Base-by-base conservation (phyloP, 2,329 filamentous ascomycete genomes). In the Ambrosiella beaveri region DNA sequence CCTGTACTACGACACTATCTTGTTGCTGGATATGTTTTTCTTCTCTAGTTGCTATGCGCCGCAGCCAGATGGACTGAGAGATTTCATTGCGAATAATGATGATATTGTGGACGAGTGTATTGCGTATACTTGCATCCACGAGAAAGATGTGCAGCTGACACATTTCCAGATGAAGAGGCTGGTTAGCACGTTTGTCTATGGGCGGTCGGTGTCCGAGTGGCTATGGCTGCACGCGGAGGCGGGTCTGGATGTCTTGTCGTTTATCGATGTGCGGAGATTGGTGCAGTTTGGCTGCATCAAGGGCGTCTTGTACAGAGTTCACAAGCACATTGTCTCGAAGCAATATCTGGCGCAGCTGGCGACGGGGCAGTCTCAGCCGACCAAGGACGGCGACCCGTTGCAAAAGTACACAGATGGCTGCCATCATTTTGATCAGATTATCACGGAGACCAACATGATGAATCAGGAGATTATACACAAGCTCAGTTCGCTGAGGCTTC, bases 241-340 rank as follows among this genome's bases (percentile, higher is more conserved):
- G 51, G 80, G 79, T 0, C 75, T 83, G 61, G 76, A 81, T 60
- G 76, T 86, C 44, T 75, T 96, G 7, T 74, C 78, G 11, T 84
- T 84, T 65, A 82, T 98, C 59, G 93, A 98, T 68, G 81, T 96
- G 58, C 81, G 93, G 11, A 84, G 93, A 36, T 84, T 98, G 62
- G 88, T 97, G 62, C 94, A 95, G 60, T 98, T 97, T 66, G 93
- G 91, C 59, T 79, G 96, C 60, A 95, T 97, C 68, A 97, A 97
- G 71, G 90, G 91, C 13, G 86, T 94, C 64, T 72, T 98, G 27
- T 96, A 96, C 69, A 81, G 93, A 39, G 84, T 96, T 45, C 88
- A 97, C 71, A 94, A 93, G 68, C 94, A 94, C 67, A 86, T 88
- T 36, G 80, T 94, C 1, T 82, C 78, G 3, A 81, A 80, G 65